Base-by-base conservation (phyloP, 495 filamentous ascomycete genomes). In the Neurospora sublineolata region DNA sequence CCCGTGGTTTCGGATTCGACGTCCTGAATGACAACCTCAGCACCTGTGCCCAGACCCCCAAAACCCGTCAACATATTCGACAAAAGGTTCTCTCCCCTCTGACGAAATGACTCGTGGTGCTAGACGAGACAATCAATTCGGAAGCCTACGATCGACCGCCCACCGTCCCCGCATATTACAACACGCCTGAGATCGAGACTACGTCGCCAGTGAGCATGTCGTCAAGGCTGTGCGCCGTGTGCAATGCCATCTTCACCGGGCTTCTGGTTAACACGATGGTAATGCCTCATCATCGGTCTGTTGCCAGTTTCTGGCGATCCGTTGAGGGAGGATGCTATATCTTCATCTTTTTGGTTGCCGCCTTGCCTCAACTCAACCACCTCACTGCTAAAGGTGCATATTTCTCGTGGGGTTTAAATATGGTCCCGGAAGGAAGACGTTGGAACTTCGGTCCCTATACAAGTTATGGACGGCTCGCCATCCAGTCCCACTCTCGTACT, bases 221-320 rank as follows among this genome's bases (percentile, higher is more conserved):
- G 1, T 9, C 52, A 12, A 64, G 12, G 1, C 18, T 64, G 52
- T 64, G 52, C 52, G 6, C 5, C 27, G 1, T 64, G 52, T 64
- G 52, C 0, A 36, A 64, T 36, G 52, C 27, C 52, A 64, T 64
- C 18, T 64, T 64, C 27, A 64, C 52, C 27, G 52, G 52, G 0
- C 52, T 60, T 0, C 27, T 60, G 2, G 27, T 60, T 33, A 2
- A 3, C 0, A 1, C 33, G 2, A 0, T 4, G 6, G 0, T 0
- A 1, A 60, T 33, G 27, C 52, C 52, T 64, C 52, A 64, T 36
- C 52, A 64, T 64, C 52, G 16, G 52, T 64, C 52, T 0, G 6
- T 64, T 16, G 27, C 52, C 52, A 9, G 12, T 1, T 14, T 64
- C 27, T 33, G 30, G 52, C 52, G 52, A 8, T 30, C 52, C 27